Conservation (phyloP, 2,329 filamentous ascomycete genomes). For the Trichoderma hamatum region DNA sequence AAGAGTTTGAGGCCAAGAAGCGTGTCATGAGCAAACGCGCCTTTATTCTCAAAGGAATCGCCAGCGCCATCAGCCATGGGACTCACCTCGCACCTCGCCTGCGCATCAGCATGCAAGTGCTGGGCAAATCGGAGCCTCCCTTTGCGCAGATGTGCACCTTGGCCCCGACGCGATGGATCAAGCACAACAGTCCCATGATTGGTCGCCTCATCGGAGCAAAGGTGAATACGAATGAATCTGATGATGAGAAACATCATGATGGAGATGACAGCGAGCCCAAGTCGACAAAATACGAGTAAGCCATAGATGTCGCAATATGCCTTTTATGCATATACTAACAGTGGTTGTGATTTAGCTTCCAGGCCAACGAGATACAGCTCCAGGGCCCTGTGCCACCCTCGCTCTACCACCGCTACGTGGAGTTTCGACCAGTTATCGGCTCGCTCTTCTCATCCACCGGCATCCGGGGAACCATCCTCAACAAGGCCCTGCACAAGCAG, state of each 20-base stretch:
- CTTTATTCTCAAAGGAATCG: constrained; percentile 72
- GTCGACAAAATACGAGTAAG: constrained; percentile 74
- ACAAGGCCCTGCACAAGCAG: constrained; percentile 86
- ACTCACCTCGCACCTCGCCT: constrained; percentile 71
- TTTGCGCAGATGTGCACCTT: constrained; percentile 76
- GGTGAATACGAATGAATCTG: constrained; percentile 61
- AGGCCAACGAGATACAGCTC: constrained; percentile 89
- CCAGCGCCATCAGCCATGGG: constrained; percentile 62
- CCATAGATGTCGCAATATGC: not conserved
- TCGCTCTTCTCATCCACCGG: constrained; percentile 83
- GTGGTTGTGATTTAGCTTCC: constrained; percentile 64
- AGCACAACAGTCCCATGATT: constrained; percentile 87
- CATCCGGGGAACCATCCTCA: constrained; percentile 76
- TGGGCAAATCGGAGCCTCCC: constrained; percentile 73
- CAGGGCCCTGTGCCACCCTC: constrained; percentile 77
- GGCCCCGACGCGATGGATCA: constrained; percentile 74
- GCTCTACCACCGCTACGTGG: constrained; percentile 90
- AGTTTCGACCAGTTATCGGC: constrained; percentile 88
- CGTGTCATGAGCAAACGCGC: constrained; percentile 85
- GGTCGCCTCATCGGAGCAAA: constrained; percentile 77
- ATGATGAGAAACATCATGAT: constrained; percentile 41
- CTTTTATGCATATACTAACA: not conserved
- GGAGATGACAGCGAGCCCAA: constrained; percentile 48
- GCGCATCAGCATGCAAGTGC: constrained; percentile 73
- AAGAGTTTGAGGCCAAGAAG: constrained; percentile 75